Evolutionary conservation across 139 green algal species (phyloP).

Genomic region (Parachlorella kessleri): DNA sequence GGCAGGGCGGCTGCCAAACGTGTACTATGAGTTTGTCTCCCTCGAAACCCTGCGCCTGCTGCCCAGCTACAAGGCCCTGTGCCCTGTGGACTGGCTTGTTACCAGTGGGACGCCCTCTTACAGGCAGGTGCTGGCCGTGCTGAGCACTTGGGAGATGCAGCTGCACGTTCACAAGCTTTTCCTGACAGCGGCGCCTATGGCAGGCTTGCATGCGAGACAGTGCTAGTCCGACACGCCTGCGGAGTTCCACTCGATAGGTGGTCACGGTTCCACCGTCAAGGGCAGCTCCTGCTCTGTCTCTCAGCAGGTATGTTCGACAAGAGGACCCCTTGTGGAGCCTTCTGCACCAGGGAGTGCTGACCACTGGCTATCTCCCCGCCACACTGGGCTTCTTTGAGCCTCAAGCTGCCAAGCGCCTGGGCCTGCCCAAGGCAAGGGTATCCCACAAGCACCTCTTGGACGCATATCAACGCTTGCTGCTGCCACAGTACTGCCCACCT

Average conservation of each 20-base stretch:
- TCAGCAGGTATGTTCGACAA: slow-evolving; percentile 51
- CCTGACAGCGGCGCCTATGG: no score
- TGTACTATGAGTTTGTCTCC: background rate
- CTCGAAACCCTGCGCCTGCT: background rate
- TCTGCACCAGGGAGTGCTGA: slow-evolving; percentile 66
- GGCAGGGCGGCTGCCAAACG: slow-evolving; percentile 1
- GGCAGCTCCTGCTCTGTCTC: background rate
- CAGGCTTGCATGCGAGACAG: no score
- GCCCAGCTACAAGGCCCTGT: slow-evolving; percentile 1
- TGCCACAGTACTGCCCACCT: slow-evolving; percentile 9
- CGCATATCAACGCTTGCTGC: slow-evolving; percentile 27
- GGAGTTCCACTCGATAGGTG: no score
- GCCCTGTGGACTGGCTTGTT: background rate
- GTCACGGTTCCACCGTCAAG: no score
- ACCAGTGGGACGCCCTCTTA: background rate
- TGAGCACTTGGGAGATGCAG: no score
- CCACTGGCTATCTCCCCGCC: slow-evolving; percentile 49
- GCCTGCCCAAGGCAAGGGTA: slow-evolving; percentile 28
- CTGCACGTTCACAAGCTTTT: no score
- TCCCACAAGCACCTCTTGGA: slow-evolving; percentile 17
- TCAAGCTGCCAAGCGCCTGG: slow-evolving; percentile 32
- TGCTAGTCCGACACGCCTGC: no score
- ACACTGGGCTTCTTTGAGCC: slow-evolving; percentile 68
- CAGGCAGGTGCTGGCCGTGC: no score
- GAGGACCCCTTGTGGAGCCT: slow-evolving; percentile 52